Evolutionary conservation across 352 stramenopile species (phyloP), one percentile per base, ranked within the genome.

Genomic region (Phytophthora uliginosa): DNA sequence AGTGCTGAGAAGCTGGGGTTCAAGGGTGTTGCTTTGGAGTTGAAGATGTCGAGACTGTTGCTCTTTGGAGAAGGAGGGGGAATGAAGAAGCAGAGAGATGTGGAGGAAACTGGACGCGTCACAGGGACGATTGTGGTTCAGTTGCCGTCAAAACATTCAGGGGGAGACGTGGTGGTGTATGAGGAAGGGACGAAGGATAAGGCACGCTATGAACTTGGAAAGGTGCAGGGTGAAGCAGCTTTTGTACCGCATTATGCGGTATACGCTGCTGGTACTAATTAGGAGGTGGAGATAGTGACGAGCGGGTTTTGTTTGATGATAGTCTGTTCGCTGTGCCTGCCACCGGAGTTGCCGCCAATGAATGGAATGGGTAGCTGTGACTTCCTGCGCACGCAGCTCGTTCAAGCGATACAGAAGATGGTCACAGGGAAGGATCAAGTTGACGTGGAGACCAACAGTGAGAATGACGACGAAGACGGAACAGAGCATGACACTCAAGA

Each of bases 1-100:
- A 61, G 45, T 15, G 64, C 47, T 15, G 47, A 66, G 18, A 66
- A 71, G n/a, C 31, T 66, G 36, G 65, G 65, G 2, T 67, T 66
- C 26, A 45, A 67, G 38, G 36, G 57, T 18, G 20, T 58, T 56
- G 36, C 50, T 7, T 50, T 73, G 7, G 31, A 22, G 13, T 51
- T 24, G 5, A 40, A 63, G 12, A 50, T 73, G 50, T 40, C 48
- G 28, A 67, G 62, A 31, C 6, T 67, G 50, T 4, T 73, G 50
- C 3, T 73, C n/a, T 63, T 45, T 42, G 65, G 51, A 12, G 22
- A 51, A 58, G 57, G 57, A 28, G 38, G 57, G 5, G 13, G 36
- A 7, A 52, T 73, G 31, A 34, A 66, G 2, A 59, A 26, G 34
- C 51, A 60, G 33, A 47, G 47, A 26, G 36, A 68, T 45, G 28